Conservation (phyloP, 2,329 filamentous ascomycete species). For the Fusarium torreyae region DNA sequence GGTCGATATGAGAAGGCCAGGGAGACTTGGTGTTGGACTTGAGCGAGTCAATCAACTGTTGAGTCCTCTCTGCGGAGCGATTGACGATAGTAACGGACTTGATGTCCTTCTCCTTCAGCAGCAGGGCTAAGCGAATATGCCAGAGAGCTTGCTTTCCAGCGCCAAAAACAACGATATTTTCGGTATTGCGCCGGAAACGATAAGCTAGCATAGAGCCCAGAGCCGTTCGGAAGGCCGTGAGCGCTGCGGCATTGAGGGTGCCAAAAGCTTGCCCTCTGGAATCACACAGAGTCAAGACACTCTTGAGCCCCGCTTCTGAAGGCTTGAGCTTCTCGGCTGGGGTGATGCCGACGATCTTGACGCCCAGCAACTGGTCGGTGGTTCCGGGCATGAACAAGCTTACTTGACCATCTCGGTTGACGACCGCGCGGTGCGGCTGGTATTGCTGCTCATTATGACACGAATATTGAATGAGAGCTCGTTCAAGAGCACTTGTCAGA, state of each 20-base stretch:
- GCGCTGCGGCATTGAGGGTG: conserved; percentile 76
- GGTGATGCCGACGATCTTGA: conserved; percentile 71
- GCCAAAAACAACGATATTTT: conserved; percentile 76
- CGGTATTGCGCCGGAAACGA: conserved; percentile 47
- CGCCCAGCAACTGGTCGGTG: conserved; percentile 70
- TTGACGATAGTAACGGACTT: conserved; percentile 54
- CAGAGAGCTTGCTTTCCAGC: conserved; percentile 81
- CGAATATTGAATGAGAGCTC: conserved; percentile 63
- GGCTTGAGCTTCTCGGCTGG: conserved; percentile 19
- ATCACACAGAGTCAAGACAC: conserved; percentile 73
- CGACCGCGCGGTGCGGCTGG: conserved; percentile 73
- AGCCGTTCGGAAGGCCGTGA: conserved; percentile 79
- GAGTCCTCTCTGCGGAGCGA: conserved; percentile 46
- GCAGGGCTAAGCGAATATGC: conserved; percentile 77
- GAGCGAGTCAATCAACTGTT: conserved; percentile 41
- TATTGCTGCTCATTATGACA: conserved; percentile 72
- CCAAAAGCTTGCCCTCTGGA: conserved; percentile 70
- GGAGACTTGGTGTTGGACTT: conserved; percentile 15
- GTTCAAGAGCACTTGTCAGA: conserved; percentile 37
- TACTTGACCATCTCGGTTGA: conserved; percentile 73
- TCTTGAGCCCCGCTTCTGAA: conserved; percentile 50
- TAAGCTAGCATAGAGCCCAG: conserved; percentile 74
- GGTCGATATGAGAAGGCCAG: conserved; percentile 37
- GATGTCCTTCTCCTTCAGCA: conserved; percentile 59
- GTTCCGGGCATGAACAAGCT: conserved; percentile 79